These are phyloP conservation scores for Kandelia obovata DNA, from an alignment of 345 rosid species.

Conservation along the genomic window DNA sequence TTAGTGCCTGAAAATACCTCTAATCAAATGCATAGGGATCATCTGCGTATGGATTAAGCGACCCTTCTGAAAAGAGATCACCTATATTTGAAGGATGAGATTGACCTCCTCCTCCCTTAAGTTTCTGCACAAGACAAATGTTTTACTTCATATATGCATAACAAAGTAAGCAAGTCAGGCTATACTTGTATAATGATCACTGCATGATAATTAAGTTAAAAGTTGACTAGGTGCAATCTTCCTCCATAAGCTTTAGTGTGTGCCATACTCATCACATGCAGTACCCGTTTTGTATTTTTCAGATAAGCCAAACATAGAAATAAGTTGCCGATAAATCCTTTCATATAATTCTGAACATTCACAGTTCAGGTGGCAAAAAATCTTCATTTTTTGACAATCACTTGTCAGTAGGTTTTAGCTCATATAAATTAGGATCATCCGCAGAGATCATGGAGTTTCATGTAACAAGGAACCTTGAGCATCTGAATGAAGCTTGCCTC, in stretches of 20 bases:
- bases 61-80: conserved; percentile 88
- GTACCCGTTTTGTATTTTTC: not conserved
- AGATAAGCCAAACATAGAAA: not conserved
- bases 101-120: conserved; percentile 23
- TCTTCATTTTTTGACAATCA: no score
- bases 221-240: not conserved
- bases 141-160: conserved; percentile 5
- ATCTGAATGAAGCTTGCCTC: conserved; percentile 1
- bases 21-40: conserved; percentile 94
- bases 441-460: not conserved
- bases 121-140: conserved; percentile 38
- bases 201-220: not conserved
- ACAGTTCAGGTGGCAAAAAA: no score
- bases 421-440: no score
- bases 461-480: not conserved
- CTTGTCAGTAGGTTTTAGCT: no score
- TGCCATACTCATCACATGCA: not conserved
- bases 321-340: no score
- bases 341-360: no score
- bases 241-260: not conserved
- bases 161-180: conserved; percentile 1
- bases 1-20: conserved; percentile 19
- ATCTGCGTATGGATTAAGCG: conserved; percentile 83
- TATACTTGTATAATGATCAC: not conserved
- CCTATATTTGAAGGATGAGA: conserved; percentile 67